Conservation (phyloP, 116 monocot species). For the Thalassia testudinum region DNA sequence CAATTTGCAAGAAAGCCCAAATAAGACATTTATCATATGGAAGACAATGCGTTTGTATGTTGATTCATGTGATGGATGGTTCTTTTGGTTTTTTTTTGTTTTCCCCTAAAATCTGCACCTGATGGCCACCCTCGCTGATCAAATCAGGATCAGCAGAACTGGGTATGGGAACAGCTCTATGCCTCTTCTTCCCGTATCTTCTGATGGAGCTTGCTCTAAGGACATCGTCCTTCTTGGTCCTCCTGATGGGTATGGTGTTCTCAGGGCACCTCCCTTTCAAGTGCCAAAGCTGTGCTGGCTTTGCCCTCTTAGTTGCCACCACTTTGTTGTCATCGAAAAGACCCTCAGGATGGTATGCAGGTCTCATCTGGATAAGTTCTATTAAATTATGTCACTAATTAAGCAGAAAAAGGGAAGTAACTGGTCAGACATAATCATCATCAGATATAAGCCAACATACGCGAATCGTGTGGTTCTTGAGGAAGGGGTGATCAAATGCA, state of each 20-base stretch:
- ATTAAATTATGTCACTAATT: neutral
- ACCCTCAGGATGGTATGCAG: constrained; percentile 11
- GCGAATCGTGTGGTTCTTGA: constrained; percentile 21
- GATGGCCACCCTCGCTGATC: constrained; percentile 26
- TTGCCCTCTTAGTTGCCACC: neutral
- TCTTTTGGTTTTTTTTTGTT: no score
- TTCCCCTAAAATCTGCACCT: constrained; percentile 19
- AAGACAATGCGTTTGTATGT: no score
- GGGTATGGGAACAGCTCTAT: constrained; percentile 6
- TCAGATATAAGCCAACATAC: neutral
- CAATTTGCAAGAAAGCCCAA: no score
- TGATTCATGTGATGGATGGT: no score
- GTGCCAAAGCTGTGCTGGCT: constrained; percentile 20
- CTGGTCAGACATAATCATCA: neutral
- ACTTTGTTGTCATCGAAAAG: constrained; percentile 6
- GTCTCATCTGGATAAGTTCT: constrained; percentile 11
- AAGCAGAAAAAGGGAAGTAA: neutral
- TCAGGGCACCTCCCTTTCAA: constrained; percentile 24
- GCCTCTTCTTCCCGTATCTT: constrained; percentile 22
- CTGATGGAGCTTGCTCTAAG: constrained; percentile 20
- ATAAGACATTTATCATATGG: no score
- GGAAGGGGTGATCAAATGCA: constrained; percentile 27
- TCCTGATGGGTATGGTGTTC: constrained; percentile 21
- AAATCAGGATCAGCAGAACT: constrained; percentile 24
- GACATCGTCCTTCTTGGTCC: constrained; percentile 31